phyloP scores from a whole-genome alignment of 1,139 yeast species.

The Meyerozyma carpophila region DNA sequence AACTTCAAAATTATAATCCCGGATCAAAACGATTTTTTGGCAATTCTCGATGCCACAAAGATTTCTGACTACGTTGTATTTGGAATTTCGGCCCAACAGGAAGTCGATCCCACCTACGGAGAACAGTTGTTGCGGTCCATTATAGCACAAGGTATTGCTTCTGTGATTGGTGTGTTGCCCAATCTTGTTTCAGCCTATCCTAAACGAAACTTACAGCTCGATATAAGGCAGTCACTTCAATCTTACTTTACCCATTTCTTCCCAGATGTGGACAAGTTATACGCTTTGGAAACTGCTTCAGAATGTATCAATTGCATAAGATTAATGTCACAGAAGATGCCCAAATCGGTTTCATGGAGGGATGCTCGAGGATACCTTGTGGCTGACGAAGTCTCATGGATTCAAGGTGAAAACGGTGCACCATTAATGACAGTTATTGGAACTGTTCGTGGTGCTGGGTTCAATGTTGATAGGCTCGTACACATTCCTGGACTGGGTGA shows the following conservation, averaged over 20 bases:
- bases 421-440: conserved; percentile 64
- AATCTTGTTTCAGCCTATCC: conserved; percentile 63
- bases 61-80: conserved; percentile 85
- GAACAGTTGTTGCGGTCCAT: conserved; percentile 85
- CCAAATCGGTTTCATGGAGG: conserved; percentile 86
- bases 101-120: conserved; percentile 74
- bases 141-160: conserved; percentile 88
- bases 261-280: conserved; percentile 78
- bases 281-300: conserved; percentile 58
- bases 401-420: conserved; percentile 21
- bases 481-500: conserved; percentile 92
- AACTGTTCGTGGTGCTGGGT: conserved; percentile 79
- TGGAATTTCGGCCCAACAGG: conserved; percentile 78
- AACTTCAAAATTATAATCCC: conserved; percentile 74
- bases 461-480: conserved; percentile 68
- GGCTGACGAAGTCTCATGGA: conserved; percentile 58
- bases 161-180: conserved; percentile 77
- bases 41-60: conserved; percentile 81
- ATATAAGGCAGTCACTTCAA: conserved; percentile 72
- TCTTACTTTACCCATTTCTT: conserved; percentile 87
- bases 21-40: conserved; percentile 57
- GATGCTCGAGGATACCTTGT: conserved; percentile 83
- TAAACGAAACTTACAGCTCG: conserved; percentile 71
- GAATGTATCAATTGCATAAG: conserved; percentile 74
- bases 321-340: conserved; percentile 76